Evolutionary conservation across 169 alveolate genomes (phyloP), one percentile per base, ranked within the genome.

Genomic region (Cryptosporidium ubiquitum): DNA sequence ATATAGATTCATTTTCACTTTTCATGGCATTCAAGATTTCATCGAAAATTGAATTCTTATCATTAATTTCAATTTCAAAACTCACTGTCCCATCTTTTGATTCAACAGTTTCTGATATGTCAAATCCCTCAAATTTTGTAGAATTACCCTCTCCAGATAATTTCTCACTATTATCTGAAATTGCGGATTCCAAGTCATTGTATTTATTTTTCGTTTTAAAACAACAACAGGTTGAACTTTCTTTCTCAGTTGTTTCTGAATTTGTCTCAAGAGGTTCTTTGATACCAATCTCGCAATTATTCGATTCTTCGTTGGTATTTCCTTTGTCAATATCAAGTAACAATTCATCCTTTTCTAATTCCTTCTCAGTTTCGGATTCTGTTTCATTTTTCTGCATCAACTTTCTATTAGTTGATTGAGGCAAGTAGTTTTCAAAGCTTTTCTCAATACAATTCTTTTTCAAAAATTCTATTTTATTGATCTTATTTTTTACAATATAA

Each of bases 1-100:
- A 1, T 18, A 2, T 20, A 1, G 68, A 37, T 10, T 52, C 44
- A 23, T 14, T 12, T 7, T 73, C 47, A 31, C 26, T 2, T 52
- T 55, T 49, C 18, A 73, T 18, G 0, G 85, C 85, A 23, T 4
- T 9, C 44, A 73, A 31, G 31, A 73, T 52, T 42, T 73, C 85
- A 20, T 58, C 49, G 10, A 73, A 31, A 31, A 73, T 73, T 31
- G 61, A 57, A 58, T 0, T 14, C 31, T 55, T 73, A 20, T 40
- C 70, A n/a, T 52, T 44, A 16, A 52, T 37, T 7, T 58, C 51
- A 35, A 73, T 52, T 20, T 73, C 60, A 12, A 52, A 73, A 39
- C 33, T 55, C 18, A 73, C 47, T 9, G 18, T 35, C 1, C 44
- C 68, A 35, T 70, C 60, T 12, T 12, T 70, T 18, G 44, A 31